These are phyloP conservation scores for Harringtonia aguacate DNA, from an alignment of 2,329 filamentous ascomycete species.

Conservation along the genomic window DNA sequence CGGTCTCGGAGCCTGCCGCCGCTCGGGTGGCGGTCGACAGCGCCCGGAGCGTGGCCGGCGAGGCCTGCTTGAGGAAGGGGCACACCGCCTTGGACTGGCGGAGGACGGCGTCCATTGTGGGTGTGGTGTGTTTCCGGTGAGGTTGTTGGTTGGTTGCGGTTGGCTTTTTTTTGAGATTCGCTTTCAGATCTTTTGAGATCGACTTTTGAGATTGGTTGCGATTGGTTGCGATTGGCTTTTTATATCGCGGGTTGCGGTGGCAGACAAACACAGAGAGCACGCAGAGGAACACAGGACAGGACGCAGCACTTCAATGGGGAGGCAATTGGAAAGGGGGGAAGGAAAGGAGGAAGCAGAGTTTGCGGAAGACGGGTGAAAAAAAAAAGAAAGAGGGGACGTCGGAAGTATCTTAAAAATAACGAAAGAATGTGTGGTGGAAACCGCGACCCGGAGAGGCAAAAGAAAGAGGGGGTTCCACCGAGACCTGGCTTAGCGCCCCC, in stretches of 20 bases:
- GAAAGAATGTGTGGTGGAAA: background rate
- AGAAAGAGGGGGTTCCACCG: too few relatives aligned
- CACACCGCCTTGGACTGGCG: slow-evolving; percentile 95
- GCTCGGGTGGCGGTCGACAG: slow-evolving; percentile 65
- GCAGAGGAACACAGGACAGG: too few relatives aligned
- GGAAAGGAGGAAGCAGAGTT: too few relatives aligned
- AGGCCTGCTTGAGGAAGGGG: slow-evolving; percentile 92
- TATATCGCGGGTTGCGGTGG: too few relatives aligned
- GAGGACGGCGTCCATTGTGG: slow-evolving; percentile 78
- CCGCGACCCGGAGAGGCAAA: background rate
- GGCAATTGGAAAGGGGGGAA: slow-evolving; percentile 1
- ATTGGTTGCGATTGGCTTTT: too few relatives aligned
- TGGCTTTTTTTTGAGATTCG: too few relatives aligned
- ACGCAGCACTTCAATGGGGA: background rate
- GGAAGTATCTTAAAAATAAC: too few relatives aligned
- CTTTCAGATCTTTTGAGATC: too few relatives aligned
- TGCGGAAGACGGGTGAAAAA: background rate
- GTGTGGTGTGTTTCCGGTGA: background rate
- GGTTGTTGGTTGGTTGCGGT: too few relatives aligned
- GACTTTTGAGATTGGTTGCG: too few relatives aligned
- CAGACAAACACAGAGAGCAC: too few relatives aligned
- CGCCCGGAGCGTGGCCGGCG: slow-evolving; percentile 80
- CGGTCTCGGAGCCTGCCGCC: slow-evolving; percentile 20
- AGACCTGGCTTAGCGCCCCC: too few relatives aligned
- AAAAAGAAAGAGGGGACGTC: background rate